These are phyloP conservation scores for grape (Vitis vinifera) DNA, from an alignment of 164 flowering plant genomes.

Conservation along the genomic window ASM3070453v1 NC_081811.1:26345501-26346000, in stretches of 20 bases:
- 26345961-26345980: constrained; percentile 76
- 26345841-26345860: too few species aligned
- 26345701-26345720: not conserved
- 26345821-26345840: too few species aligned
- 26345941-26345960: constrained; percentile 3
- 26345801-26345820: too few species aligned
- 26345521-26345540: too few species aligned
- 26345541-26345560: too few species aligned
- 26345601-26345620: too few species aligned
- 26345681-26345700: not conserved
- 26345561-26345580: too few species aligned
- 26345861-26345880: too few species aligned
- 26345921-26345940: not conserved
- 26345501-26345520: too few species aligned
- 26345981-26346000: constrained; percentile 84
- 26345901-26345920: not conserved
- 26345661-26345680: not conserved
- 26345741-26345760: constrained; percentile 84
- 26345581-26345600: too few species aligned
- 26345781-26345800: too few species aligned
- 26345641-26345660: not conserved
- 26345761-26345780: constrained; percentile 45
- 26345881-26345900: too few species aligned
- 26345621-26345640: not conserved
- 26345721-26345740: constrained; percentile 84